Conservation (phyloP, 495 filamentous ascomycete genomes). For the Podospora pseudopauciseta region DNA sequence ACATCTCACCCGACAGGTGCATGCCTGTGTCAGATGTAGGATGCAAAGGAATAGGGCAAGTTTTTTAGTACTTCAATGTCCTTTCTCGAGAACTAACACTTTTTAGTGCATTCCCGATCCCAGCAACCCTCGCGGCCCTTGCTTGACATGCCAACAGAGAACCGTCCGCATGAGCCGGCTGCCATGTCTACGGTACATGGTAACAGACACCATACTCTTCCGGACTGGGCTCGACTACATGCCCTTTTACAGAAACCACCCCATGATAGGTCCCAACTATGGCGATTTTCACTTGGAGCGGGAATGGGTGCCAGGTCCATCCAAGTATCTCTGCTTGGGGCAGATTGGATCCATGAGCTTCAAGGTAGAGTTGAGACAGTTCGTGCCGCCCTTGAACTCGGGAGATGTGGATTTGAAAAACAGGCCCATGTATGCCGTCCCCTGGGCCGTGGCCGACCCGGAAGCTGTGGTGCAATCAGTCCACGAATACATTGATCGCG, state of each 20-base stretch:
- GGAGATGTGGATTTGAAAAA: slow-evolving; percentile 33
- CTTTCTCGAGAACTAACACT: slow-evolving; percentile 5
- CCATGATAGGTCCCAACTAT: slow-evolving; percentile 36
- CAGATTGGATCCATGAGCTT: slow-evolving; percentile 27
- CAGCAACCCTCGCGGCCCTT: slow-evolving; percentile 32
- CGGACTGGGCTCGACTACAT: slow-evolving; percentile 35
- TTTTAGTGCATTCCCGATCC: slow-evolving; percentile 36
- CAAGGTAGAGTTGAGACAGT: slow-evolving; percentile 33
- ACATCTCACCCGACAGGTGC: slow-evolving; percentile 32
- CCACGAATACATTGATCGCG: slow-evolving; percentile 31
- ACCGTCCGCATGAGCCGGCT: slow-evolving; percentile 33
- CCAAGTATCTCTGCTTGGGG: slow-evolving; percentile 29
- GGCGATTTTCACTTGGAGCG: slow-evolving; percentile 38
- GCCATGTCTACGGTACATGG: slow-evolving; percentile 41
- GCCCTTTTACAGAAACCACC: slow-evolving; percentile 31
- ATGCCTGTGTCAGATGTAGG: slow-evolving; percentile 36
- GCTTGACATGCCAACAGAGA: slow-evolving; percentile 34
- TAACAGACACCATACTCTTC: slow-evolving; percentile 38
- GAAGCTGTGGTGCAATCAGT: slow-evolving; percentile 32
- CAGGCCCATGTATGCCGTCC: slow-evolving; percentile 36
- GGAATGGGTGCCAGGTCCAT: slow-evolving; percentile 25
- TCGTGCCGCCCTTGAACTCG: slow-evolving; percentile 27
- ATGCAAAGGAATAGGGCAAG: slow-evolving; percentile 39
- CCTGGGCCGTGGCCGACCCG: slow-evolving; percentile 36
- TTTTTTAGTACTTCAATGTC: background rate